Evolutionary conservation across 768 basidiomycete genomes (phyloP).

Genomic region (Termitomyces titanicus): DNA sequence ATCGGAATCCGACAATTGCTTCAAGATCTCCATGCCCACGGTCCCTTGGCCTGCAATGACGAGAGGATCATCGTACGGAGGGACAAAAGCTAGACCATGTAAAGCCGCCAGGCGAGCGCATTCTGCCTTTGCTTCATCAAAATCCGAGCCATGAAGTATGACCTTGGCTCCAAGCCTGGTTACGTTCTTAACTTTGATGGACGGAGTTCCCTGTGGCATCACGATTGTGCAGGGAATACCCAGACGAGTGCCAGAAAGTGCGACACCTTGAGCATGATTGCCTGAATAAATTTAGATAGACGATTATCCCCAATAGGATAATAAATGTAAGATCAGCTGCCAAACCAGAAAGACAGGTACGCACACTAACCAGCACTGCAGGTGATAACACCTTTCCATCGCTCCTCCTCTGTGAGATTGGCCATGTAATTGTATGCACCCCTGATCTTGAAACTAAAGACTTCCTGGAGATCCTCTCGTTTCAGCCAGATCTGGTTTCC

Average conservation of each 20-base stretch:
- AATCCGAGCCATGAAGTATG: slow-evolving; percentile 86
- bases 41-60: slow-evolving; percentile 98
- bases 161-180: slow-evolving; percentile 94
- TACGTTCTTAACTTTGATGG: slow-evolving; percentile 95
- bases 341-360: slow-evolving; percentile 25
- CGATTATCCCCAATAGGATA: slow-evolving; percentile 2
- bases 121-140: slow-evolving; percentile 94
- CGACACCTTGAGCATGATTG: slow-evolving; percentile 98
- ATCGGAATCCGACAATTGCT: slow-evolving; percentile 78
- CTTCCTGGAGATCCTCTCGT: slow-evolving; percentile 94
- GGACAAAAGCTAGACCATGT: slow-evolving; percentile 85
- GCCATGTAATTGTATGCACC: slow-evolving; percentile 99
- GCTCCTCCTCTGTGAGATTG: slow-evolving; percentile 77
- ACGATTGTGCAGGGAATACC: slow-evolving; percentile 97
- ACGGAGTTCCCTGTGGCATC: slow-evolving; percentile 93
- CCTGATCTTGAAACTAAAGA: slow-evolving; percentile 98
- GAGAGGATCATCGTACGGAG: slow-evolving; percentile 95
- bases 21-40: slow-evolving; percentile 89
- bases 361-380: slow-evolving; percentile 94
- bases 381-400: slow-evolving; percentile 97
- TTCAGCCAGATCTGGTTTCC: slow-evolving; percentile 97
- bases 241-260: slow-evolving; percentile 85
- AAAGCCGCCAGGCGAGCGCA: slow-evolving; percentile 78
- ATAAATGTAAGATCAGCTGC: slow-evolving; percentile 7
- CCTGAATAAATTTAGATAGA: slow-evolving; percentile 43